Evolutionary conservation across 805 yeast species (phyloP), one percentile per base, ranked within the genome.

Genomic region (Lipomyces lipofer): DNA sequence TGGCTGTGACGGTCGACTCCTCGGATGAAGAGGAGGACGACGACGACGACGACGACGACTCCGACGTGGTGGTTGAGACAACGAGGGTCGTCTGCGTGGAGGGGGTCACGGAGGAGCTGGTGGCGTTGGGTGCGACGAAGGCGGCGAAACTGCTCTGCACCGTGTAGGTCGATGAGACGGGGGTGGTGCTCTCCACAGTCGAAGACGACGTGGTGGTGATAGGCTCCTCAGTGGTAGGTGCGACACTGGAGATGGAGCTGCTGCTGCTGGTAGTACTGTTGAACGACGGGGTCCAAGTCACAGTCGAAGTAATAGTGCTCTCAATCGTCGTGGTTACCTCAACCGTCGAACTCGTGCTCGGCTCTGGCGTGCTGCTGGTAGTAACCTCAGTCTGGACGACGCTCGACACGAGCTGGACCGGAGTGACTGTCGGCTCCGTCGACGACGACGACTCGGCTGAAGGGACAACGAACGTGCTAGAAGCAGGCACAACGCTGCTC

Each of bases 211-310:
- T 22, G 6, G 47, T 2, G 19, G 32, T 24, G 43, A 45, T 24
- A 15, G 45, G 10, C 7, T 33, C 7, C 15, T 46, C 4, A 15
- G 52, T 29, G 3, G 38, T 46, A 19, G 35, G 6, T 1, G 52
- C 17, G 4, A 47, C 24, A 4, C 47, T 19, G 36, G 47, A 42
- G 2, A 13, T 7, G 7, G 47, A 22, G n/a, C n/a, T n/a, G n/a
- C n/a, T n/a, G n/a, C n/a, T n/a, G n/a, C n/a, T 2, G 8, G 48
- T 22, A n/a, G 43, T 7, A n/a, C n/a, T n/a, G n/a, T n/a, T n/a
- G n/a, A n/a, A n/a, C 8, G 54, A 45, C 29, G 46, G 36, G 36
- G 30, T 17, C 44, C 44, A 35, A 9, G 54, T 28, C 38, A 45
- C 33, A 6, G 54, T 33, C 29, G 40, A 19, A 4, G 50, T 17